Evolutionary conservation across 306 rosid species (phyloP).

Genomic region (Lablab purpureus): DNA sequence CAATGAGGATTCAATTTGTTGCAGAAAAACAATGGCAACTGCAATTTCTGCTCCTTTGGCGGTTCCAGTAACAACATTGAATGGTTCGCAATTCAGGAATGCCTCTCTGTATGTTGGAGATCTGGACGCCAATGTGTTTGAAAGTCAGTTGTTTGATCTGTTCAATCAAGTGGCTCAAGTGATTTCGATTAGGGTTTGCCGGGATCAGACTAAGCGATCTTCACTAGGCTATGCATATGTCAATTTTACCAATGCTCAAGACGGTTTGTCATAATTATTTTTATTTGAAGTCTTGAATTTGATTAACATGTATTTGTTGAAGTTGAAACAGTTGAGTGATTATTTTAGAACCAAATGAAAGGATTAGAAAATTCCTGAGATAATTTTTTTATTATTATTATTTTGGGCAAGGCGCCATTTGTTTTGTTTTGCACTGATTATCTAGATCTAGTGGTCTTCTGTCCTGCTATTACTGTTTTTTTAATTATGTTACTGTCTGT

Average conservation of each 20-base stretch:
- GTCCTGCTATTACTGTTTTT: too few species aligned
- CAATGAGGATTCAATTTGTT: background rate
- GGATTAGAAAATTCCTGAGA: too few species aligned
- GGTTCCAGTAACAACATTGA: conserved; percentile 15
- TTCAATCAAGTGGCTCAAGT: conserved; percentile 66
- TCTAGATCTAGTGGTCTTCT: too few species aligned
- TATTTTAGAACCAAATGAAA: too few species aligned
- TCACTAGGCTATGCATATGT: conserved; percentile 95
- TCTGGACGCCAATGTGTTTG: conserved; percentile 72
- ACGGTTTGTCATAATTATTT: conserved; percentile 55
- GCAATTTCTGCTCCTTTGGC: background rate
- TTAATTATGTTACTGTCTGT: too few species aligned
- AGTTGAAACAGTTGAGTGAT: too few species aligned
- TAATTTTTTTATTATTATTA: too few species aligned
- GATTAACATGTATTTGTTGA: background rate
- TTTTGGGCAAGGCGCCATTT: too few species aligned
- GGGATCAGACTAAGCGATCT: conserved; percentile 68
- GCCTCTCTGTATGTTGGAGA: conserved; percentile 84
- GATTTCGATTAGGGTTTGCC: conserved; percentile 76
- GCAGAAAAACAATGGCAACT: background rate
- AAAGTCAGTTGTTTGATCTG: conserved; percentile 72
- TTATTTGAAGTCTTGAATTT: background rate
- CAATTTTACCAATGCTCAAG: conserved; percentile 63
- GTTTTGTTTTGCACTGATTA: too few species aligned
- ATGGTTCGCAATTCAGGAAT: conserved; percentile 43